Conservation (phyloP, 2,329 filamentous ascomycete species). For the Fusarium penzigii region DNA sequence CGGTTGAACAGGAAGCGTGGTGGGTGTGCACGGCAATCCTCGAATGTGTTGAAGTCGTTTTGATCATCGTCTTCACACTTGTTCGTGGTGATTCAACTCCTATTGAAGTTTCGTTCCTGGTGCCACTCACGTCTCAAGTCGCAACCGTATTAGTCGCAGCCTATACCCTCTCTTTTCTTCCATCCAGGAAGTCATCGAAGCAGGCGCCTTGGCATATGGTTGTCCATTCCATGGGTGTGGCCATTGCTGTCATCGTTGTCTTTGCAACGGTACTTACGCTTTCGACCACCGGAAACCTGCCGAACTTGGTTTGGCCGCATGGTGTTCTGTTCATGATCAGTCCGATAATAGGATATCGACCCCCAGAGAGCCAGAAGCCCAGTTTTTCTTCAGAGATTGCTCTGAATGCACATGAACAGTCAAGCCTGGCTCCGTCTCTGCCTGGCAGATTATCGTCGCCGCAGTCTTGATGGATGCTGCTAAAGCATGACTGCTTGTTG, state of each 20-base stretch:
- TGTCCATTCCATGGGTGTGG: background rate
- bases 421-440: background rate
- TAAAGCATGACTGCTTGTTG: background rate
- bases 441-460: background rate
- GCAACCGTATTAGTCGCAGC: background rate
- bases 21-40: background rate
- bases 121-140: background rate
- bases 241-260: background rate
- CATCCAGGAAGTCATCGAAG: background rate
- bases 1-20: background rate
- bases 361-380: background rate
- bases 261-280: background rate
- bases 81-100: background rate
- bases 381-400: slow-evolving; percentile 1
- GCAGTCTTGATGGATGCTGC: background rate
- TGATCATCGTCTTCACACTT: background rate
- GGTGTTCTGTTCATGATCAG: slow-evolving; percentile 1
- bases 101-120: background rate
- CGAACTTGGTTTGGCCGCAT: background rate
- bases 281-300: background rate
- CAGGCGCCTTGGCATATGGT: background rate
- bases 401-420: background rate
- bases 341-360: background rate
- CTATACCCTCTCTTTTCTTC: background rate
- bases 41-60: background rate